Conservation (phyloP, 257 asterid species). For the Solanum dulcamara region DNA sequence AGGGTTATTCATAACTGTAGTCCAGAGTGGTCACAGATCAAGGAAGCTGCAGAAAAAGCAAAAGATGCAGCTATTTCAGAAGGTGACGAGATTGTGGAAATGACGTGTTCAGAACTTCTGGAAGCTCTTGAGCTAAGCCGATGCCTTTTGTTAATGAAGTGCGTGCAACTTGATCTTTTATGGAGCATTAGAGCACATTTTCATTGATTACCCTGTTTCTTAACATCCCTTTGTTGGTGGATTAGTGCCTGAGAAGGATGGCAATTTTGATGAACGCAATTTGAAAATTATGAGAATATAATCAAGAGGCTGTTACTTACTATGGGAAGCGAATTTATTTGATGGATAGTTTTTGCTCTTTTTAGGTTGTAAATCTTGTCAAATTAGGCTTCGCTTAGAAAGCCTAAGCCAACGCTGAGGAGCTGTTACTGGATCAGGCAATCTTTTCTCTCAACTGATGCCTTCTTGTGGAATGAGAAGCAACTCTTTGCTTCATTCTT, state of each 20-base stretch:
- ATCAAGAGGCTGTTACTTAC: neutral
- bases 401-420: neutral
- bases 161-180: slow-evolving; percentile 1
- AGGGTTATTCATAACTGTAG: slow-evolving; percentile 82
- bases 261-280: neutral
- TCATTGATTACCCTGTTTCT: neutral
- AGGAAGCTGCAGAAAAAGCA: slow-evolving; percentile 90
- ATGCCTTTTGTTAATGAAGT: slow-evolving; percentile 91
- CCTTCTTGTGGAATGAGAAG: neutral
- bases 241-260: neutral
- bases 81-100: slow-evolving; percentile 84
- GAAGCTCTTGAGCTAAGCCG: slow-evolving; percentile 99
- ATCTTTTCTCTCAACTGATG: neutral
- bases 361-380: neutral
- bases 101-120: slow-evolving; percentile 91
- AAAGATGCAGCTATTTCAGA: slow-evolving; percentile 55
- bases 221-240: neutral
- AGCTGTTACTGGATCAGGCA: neutral
- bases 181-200: neutral
- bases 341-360: neutral
- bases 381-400: neutral
- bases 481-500: neutral
- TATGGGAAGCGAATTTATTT: neutral
- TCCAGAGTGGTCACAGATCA: slow-evolving; percentile 90
- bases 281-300: neutral